Conservation (phyloP, 2,329 filamentous ascomycete genomes). For the Dissoconium aciculare region DNA sequence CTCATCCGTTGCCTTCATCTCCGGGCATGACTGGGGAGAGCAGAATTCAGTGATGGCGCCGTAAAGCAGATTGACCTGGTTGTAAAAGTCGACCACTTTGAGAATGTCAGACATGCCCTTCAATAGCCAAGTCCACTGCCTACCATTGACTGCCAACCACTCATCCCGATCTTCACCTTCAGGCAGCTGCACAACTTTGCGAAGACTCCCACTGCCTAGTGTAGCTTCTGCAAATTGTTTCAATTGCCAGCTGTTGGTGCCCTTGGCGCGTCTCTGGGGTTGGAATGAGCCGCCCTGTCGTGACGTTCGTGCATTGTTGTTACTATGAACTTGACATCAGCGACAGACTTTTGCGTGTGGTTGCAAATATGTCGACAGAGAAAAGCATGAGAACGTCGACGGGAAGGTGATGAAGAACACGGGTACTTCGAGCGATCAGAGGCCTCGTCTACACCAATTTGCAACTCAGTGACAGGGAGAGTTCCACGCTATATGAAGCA, state of each 20-base stretch:
- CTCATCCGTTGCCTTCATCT: conserved; percentile 99
- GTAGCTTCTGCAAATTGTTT: conserved; percentile 98
- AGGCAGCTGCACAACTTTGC: conserved; percentile 91
- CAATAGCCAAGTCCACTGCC: conserved; percentile 16
- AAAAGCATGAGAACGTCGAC: too few relatives aligned
- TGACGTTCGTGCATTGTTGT: conserved; percentile 33
- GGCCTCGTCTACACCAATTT: conserved; percentile 7
- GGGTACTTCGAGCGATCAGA: conserved; percentile 8
- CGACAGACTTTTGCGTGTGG: too few relatives aligned
- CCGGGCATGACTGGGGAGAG: conserved; percentile 88
- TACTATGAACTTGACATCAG: conserved; percentile 26
- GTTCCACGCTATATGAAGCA: conserved; percentile 22
- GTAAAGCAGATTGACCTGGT: conserved; percentile 97
- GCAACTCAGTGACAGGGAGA: conserved; percentile 19
- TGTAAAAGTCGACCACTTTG: conserved; percentile 99
- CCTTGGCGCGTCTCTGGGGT: conserved; percentile 68
- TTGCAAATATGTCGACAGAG: too few relatives aligned
- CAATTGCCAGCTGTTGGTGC: conserved; percentile 81
- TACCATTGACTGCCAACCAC: conserved; percentile 95
- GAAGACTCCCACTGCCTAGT: conserved; percentile 79
- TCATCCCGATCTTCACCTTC: conserved; percentile 97
- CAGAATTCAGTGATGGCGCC: conserved; percentile 99
- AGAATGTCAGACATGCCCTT: conserved; percentile 5
- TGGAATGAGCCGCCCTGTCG: conserved; percentile 84
- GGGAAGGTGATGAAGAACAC: conserved; percentile 12